A percentile compares a stretch with the other conserved stretches of the same genome.
phyloP scores from a whole-genome alignment of 768 basidiomycete species.

The Coprinellus micaceus region DNA sequence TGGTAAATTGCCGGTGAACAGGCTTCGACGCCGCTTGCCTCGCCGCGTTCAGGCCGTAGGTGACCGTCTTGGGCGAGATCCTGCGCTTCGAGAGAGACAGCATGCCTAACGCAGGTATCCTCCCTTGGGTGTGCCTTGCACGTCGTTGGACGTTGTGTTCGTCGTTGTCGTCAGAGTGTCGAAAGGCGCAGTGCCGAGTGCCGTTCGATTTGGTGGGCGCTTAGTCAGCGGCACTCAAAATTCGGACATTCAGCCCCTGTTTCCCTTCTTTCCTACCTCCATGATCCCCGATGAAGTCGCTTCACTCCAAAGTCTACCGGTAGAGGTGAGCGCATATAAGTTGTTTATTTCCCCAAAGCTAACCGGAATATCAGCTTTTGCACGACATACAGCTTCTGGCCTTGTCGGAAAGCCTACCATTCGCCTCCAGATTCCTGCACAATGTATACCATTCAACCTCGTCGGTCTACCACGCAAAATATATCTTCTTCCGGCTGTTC shows the following conservation, averaged over 20 bases:
- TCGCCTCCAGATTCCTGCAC: conserved; percentile 50
- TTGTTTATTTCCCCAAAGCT: no score
- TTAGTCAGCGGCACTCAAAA: background rate
- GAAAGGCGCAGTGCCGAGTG: background rate
- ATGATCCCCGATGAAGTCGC: background rate
- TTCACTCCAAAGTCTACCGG: background rate
- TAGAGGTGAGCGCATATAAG: background rate
- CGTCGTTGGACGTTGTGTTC: background rate
- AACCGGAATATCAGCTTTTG: no score
- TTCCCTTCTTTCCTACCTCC: background rate
- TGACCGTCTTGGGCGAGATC: conserved; percentile 42
- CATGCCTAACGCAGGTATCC: conserved; percentile 28
- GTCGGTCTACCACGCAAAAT: conserved; percentile 59
- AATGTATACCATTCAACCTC: conserved; percentile 54
- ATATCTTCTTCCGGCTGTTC: conserved; percentile 43
- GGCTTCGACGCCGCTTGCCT: conserved; percentile 30
- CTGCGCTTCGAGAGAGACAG: conserved; percentile 41
- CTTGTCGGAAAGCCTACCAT: conserved; percentile 60
- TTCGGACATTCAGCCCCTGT: conserved; percentile 5
- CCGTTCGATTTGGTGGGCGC: background rate
- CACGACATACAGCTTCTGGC: conserved; percentile 75
- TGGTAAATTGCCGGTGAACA: conserved; percentile 55
- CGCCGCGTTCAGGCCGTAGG: conserved; percentile 46
- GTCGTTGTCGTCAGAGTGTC: background rate
- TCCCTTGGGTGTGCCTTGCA: background rate